Conservation (phyloP, 768 basidiomycete species). For the Strobilomyces dryophilus region DNA sequence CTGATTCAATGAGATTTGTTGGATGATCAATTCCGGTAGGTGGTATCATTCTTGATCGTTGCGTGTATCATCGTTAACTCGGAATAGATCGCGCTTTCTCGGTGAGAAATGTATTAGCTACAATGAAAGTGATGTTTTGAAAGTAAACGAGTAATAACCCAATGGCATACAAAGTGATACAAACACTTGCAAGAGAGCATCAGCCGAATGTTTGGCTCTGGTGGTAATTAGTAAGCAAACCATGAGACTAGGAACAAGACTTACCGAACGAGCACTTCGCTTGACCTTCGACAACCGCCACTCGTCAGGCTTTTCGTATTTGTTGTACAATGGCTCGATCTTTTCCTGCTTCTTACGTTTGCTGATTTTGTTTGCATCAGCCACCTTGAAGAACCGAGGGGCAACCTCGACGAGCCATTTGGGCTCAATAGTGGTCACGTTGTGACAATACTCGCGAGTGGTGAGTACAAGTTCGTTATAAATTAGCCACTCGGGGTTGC, state of each 20-base stretch:
- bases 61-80: background rate
- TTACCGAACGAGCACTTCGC: constrained; percentile 78
- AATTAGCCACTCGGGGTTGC: constrained; percentile 92
- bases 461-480: constrained; percentile 97
- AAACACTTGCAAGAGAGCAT: constrained; percentile 11
- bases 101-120: background rate
- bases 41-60: background rate
- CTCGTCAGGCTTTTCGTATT: constrained; percentile 91
- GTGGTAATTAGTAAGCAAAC: constrained; percentile 10
- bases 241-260: constrained; percentile 18
- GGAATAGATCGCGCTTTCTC: background rate
- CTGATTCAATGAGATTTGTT: constrained; percentile 79
- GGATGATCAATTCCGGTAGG: constrained; percentile 40
- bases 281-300: constrained; percentile 94
- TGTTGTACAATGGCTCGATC: constrained; percentile 94
- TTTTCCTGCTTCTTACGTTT: constrained; percentile 95
- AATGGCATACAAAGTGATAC: constrained; percentile 11
- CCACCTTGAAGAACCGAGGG: constrained; percentile 98
- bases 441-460: constrained; percentile 92
- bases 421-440: constrained; percentile 93
- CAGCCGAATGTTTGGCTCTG: constrained; percentile 91
- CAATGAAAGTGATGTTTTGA: background rate
- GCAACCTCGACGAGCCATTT: constrained; percentile 99
- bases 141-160: constrained; percentile 1
- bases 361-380: constrained; percentile 96